These are phyloP conservation scores for Aspergillus niger DNA, from an alignment of 2,329 filamentous ascomycete genomes.

Conservation along the genomic window DNA sequence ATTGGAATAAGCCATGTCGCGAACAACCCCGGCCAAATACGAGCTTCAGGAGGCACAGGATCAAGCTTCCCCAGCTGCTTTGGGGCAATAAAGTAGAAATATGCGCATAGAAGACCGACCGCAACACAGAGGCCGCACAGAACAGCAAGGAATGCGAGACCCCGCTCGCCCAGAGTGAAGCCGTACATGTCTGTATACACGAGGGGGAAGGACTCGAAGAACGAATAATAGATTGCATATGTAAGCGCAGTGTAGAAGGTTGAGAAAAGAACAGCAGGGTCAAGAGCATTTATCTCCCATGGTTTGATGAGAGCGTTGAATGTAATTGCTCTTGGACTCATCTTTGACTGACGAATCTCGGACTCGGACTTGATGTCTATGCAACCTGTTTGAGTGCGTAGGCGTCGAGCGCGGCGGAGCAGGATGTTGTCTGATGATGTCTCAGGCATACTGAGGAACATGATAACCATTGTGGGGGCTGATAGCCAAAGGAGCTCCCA, in stretches of 20 bases:
- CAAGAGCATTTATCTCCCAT: conserved; percentile 43
- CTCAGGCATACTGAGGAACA: conserved; percentile 60
- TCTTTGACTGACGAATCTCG: conserved; percentile 54
- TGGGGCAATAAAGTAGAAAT: background rate
- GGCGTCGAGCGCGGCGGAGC: conserved; percentile 55
- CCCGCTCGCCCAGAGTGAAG: conserved; percentile 40
- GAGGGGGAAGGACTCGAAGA: conserved; percentile 49
- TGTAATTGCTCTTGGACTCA: conserved; percentile 25
- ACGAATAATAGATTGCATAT: conserved; percentile 39
- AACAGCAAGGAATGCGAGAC: conserved; percentile 44
- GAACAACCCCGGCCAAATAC: conserved; percentile 27
- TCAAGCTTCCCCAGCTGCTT: background rate
- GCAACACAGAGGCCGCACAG: conserved; percentile 15
- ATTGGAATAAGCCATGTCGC: background rate
- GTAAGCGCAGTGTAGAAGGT: conserved; percentile 45
- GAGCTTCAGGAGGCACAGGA: background rate
- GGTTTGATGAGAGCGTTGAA: conserved; percentile 37
- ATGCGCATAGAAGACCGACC: background rate
- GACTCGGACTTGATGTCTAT: conserved; percentile 54
- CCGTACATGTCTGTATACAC: conserved; percentile 46
- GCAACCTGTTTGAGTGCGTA: conserved; percentile 60
- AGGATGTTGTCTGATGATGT: conserved; percentile 57
- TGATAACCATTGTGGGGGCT: conserved; percentile 41
- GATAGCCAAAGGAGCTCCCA: conserved; percentile 48
- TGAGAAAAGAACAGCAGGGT: conserved; percentile 45